These are phyloP conservation scores for Penicillium steckii DNA, from an alignment of 495 filamentous ascomycete genomes.

Conservation along the genomic window DNA sequence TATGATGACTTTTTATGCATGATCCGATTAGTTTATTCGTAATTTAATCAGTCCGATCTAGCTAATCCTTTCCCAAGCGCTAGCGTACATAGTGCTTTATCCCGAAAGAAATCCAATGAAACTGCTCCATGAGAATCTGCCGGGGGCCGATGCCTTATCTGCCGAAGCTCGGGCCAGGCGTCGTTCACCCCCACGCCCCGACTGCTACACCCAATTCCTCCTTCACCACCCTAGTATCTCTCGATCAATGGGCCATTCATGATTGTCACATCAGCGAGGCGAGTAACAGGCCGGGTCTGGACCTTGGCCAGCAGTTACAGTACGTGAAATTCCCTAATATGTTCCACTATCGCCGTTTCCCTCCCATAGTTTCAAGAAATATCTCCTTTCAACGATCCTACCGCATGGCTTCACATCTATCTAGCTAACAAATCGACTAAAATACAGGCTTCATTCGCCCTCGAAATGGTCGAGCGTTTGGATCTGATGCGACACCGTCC, in stretches of 20 bases:
- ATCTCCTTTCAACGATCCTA: slow-evolving; percentile 4
- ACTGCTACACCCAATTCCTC: slow-evolving; percentile 6
- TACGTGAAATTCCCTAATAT: slow-evolving; percentile 19
- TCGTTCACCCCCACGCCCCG: slow-evolving; percentile 15
- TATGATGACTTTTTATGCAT: neutral
- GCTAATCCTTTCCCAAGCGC: too few relatives aligned
- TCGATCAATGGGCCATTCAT: slow-evolving; percentile 43
- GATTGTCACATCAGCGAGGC: slow-evolving; percentile 41
- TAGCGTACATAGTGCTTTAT: too few relatives aligned
- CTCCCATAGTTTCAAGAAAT: neutral
- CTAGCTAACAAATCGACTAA: slow-evolving; percentile 13
- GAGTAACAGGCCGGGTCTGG: slow-evolving; percentile 44
- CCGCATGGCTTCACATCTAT: neutral
- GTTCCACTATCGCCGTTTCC: neutral
- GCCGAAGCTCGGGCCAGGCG: slow-evolving; percentile 28
- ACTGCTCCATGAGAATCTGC: slow-evolving; percentile 9
- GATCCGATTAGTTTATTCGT: too few relatives aligned
- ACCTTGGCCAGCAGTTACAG: slow-evolving; percentile 35
- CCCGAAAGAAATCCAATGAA: too few relatives aligned
- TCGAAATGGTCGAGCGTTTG: slow-evolving; percentile 18
- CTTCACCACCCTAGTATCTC: slow-evolving; percentile 1
- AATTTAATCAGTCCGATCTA: too few relatives aligned
- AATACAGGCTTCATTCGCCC: slow-evolving; percentile 22
- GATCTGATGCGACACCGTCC: slow-evolving; percentile 15
- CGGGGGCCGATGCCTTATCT: slow-evolving; percentile 24